phyloP scores from a whole-genome alignment of 805 yeast genomes.

The Wickerhamiella musiphila region DNA sequence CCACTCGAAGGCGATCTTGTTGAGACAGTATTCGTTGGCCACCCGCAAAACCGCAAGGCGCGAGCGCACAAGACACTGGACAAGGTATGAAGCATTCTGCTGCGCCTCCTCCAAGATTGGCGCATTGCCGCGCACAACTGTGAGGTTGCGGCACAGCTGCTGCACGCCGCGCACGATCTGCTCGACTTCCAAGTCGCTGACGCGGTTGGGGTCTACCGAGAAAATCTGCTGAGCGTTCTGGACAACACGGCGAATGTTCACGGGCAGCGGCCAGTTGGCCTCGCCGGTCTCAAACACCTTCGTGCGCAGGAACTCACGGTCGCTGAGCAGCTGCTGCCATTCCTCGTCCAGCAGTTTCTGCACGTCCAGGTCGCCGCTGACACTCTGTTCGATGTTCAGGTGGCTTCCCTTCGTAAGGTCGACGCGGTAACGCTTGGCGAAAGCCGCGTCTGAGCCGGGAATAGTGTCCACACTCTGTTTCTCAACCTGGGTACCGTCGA shows the following conservation, averaged over 20 bases:
- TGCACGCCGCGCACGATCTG: constrained; percentile 64
- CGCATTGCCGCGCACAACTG: constrained; percentile 63
- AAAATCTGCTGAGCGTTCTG: constrained; percentile 96
- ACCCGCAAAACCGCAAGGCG: constrained; percentile 83
- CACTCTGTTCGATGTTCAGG: constrained; percentile 67
- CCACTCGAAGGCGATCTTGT: constrained; percentile 84
- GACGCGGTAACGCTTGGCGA: constrained; percentile 69
- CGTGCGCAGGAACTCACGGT: constrained; percentile 63
- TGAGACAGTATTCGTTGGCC: constrained; percentile 75
- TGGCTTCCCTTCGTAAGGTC: constrained; percentile 59
- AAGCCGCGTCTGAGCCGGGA: constrained; percentile 75
- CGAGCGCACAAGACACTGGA: constrained; percentile 85
- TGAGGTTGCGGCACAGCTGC: constrained; percentile 45
- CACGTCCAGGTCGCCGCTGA: constrained; percentile 70
- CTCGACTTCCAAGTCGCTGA: constrained; percentile 73
- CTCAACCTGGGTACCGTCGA: constrained; percentile 96
- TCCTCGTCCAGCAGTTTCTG: constrained; percentile 74
- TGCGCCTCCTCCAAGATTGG: constrained; percentile 68
- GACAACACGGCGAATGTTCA: constrained; percentile 85
- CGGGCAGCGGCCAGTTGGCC: constrained; percentile 94
- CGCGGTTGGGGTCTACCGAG: constrained; percentile 78
- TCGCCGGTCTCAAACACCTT: constrained; percentile 86
- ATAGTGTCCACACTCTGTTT: constrained; percentile 89
- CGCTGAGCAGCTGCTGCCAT: constrained; percentile 56
- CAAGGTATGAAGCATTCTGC: constrained; percentile 72